Evolutionary conservation across 805 yeast genomes (phyloP).

Genomic region (Kuraishia ogatae): DNA sequence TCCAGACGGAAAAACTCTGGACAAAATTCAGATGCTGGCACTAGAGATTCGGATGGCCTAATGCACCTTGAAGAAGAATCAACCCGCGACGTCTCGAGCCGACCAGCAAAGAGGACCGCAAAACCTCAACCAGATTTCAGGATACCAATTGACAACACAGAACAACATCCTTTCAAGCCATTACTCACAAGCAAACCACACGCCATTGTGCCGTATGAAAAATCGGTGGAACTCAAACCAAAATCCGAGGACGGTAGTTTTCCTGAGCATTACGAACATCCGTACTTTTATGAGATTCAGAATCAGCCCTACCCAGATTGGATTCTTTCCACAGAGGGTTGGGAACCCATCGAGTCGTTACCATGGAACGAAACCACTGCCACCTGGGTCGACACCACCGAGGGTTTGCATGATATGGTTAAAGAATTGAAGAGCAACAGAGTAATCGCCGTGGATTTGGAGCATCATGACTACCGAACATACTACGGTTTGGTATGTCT

Average conservation of each 20-base stretch:
- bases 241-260: slow-evolving; percentile 23
- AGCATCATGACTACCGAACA: slow-evolving; percentile 89
- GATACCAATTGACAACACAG: slow-evolving; percentile 57
- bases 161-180: slow-evolving; percentile 70
- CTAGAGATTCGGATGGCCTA: slow-evolving; percentile 10
- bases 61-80: slow-evolving; percentile 43
- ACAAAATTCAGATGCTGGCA: slow-evolving; percentile 9
- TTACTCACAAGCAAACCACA: slow-evolving; percentile 65
- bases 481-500: slow-evolving; percentile 86
- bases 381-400: slow-evolving; percentile 61
- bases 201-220: slow-evolving; percentile 47
- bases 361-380: slow-evolving; percentile 64
- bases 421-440: slow-evolving; percentile 35
- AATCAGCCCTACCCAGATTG: slow-evolving; percentile 58
- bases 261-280: slow-evolving; percentile 66
- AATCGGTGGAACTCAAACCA: slow-evolving; percentile 31
- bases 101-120: slow-evolving; percentile 22
- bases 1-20: slow-evolving; percentile 2
- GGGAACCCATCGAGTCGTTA: slow-evolving; percentile 33
- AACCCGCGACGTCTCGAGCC: slow-evolving; percentile 9
- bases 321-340: slow-evolving; percentile 23
- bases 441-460: slow-evolving; percentile 89
- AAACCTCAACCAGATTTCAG: slow-evolving; percentile 69
- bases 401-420: slow-evolving; percentile 45
- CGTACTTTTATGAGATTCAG: slow-evolving; percentile 71